These are phyloP conservation scores for Dothideomycetidae sp. DNA, from an alignment of 2,329 filamentous ascomycete species.

Conservation along the genomic window DNA sequence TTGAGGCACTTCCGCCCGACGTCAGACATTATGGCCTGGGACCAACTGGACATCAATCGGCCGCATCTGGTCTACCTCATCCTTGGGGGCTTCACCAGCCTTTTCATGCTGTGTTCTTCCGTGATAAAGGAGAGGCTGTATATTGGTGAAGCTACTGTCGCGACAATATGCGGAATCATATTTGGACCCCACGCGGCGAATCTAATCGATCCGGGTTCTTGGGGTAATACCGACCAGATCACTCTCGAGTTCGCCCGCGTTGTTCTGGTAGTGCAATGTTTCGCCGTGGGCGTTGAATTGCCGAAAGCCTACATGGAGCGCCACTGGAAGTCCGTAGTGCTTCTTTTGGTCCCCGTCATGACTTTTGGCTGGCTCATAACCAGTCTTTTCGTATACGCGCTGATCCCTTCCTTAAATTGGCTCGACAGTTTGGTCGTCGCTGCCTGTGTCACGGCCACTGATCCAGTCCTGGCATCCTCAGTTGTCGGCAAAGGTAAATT, in stretches of 20 bases:
- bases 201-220: conserved; percentile 59
- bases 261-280: conserved; percentile 82
- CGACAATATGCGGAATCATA: conserved; percentile 74
- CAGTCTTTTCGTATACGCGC: conserved; percentile 88
- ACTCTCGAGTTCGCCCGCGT: conserved; percentile 83
- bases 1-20: not conserved
- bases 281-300: conserved; percentile 80
- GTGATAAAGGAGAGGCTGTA: conserved; percentile 98
- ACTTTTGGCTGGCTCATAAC: conserved; percentile 89
- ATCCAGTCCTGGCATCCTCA: conserved; percentile 90
- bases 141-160: conserved; percentile 94
- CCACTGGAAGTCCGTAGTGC: conserved; percentile 85
- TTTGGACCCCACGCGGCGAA: conserved; percentile 76
- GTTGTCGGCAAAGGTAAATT: conserved; percentile 99
- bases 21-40: conserved; percentile 51
- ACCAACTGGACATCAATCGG: conserved; percentile 72
- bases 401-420: conserved; percentile 64
- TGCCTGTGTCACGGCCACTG: conserved; percentile 91
- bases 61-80: conserved; percentile 98
- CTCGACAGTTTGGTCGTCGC: conserved; percentile 76
- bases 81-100: conserved; percentile 86
- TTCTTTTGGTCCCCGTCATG: conserved; percentile 91
- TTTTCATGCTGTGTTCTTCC: conserved; percentile 97
- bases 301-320: conserved; percentile 94
- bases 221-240: conserved; percentile 75